phyloP scores from a whole-genome alignment of 2,329 filamentous ascomycete species.

The Calonectria henricotiae region DNA sequence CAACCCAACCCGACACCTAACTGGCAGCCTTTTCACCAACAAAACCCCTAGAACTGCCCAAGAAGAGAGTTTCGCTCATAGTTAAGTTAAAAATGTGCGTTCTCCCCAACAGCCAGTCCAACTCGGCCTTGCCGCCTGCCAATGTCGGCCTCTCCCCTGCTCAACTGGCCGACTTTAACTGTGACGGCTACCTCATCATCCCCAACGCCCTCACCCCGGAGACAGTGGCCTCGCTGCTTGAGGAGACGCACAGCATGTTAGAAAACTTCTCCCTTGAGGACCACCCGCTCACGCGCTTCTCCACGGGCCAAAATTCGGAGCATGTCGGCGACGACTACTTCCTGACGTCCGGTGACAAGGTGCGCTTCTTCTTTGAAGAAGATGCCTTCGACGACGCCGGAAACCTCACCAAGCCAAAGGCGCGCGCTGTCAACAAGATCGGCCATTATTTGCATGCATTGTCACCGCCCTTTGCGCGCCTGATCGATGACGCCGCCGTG shows the following conservation, averaged over 20 bases:
- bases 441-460: slow-evolving; percentile 83
- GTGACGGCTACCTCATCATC: slow-evolving; percentile 92
- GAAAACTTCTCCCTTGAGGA: slow-evolving; percentile 82
- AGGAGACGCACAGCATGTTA: slow-evolving; percentile 83
- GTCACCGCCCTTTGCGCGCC: slow-evolving; percentile 76
- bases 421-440: slow-evolving; percentile 91
- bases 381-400: slow-evolving; percentile 83
- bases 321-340: slow-evolving; percentile 98
- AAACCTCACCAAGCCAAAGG: slow-evolving; percentile 82
- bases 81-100: slow-evolving; percentile 8
- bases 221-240: slow-evolving; percentile 79
- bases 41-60: not conserved
- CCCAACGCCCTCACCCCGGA: slow-evolving; percentile 79
- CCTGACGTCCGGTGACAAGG: slow-evolving; percentile 88
- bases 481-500: slow-evolving; percentile 68
- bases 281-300: slow-evolving; percentile 95
- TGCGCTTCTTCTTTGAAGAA: slow-evolving; percentile 98
- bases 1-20: slow-evolving; percentile 13
- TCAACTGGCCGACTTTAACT: slow-evolving; percentile 81
- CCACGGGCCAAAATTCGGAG: slow-evolving; percentile 81
- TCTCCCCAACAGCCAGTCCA: not conserved
- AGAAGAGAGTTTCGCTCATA: not conserved
- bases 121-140: slow-evolving; percentile 9
- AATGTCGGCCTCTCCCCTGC: slow-evolving; percentile 75
- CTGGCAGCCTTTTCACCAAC: not conserved